Evolutionary conservation across 139 green algal genomes (phyloP), one percentile per base, ranked within the genome.

Genomic region (Yamagishiella unicocca): DNA sequence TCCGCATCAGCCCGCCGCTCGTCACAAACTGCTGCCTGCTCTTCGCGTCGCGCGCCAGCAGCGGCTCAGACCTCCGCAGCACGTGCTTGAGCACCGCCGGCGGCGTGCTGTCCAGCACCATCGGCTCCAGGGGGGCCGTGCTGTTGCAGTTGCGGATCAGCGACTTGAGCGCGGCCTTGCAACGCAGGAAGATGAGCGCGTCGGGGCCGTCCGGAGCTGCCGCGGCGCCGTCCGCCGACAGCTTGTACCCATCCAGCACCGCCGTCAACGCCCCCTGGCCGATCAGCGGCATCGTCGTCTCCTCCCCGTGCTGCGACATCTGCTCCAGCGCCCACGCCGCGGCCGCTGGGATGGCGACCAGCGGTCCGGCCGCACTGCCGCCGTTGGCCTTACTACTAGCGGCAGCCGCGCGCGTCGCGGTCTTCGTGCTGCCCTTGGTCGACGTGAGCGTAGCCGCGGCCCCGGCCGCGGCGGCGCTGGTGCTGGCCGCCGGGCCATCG

Each of bases 261-360:
- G 78, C 50, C 54, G 55, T 54, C 53, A 93, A 75, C 37, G 84
- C 88, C 22, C 90, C 88, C 54, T 89, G 73, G 37, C 50, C 54
- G 14, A 92, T 84, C 3, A 94, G 72, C 62, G 83, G 77, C 78
- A 84, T 87, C 8, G 89, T 54, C 1, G 45, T 84, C 17, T 89
- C 85, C 4, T 87, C 72, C 43, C 89, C 87, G 76, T 94, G 91
- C 58, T 81, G 75, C 43, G 86, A 77, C 64, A 91, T 82, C 86
- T 92, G 87, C 78, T 91, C 91, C 58, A 92, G 38, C n/a, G 87
- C 87, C 91, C 91, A 94, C 17, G 89, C 86, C 25, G 86, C 83
- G 4, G 83, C 85, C 8, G 72, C 82, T 2, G 53, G 55, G 22
- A 92, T 80, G 22, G 25, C 46, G 33, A 66, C n/a, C 22, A 14